Conservation (phyloP, 352 stramenopile genomes). For the Thraustochytrium striatum region DNA sequence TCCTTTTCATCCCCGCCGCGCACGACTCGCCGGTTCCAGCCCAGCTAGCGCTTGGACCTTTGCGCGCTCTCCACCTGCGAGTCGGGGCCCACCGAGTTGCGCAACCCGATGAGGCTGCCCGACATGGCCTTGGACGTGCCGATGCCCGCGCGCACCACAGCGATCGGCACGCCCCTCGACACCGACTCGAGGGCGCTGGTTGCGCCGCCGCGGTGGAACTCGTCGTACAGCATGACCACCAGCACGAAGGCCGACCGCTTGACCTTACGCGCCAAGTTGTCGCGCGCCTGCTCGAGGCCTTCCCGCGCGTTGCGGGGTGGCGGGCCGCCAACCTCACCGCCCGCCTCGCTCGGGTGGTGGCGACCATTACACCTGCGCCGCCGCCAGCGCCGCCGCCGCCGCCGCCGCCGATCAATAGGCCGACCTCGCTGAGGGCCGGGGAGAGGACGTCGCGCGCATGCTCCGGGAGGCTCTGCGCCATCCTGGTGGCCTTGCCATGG, state of each 20-base stretch:
- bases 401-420: no score
- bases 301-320: background rate
- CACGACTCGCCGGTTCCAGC: background rate
- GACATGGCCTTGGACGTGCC: constrained; percentile 27
- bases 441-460: constrained; percentile 32
- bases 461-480: constrained; percentile 23
- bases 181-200: constrained; percentile 28
- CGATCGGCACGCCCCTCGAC: constrained; percentile 23
- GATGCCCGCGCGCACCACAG: constrained; percentile 25
- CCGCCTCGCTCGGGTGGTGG: background rate
- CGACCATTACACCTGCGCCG: background rate
- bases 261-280: constrained; percentile 35
- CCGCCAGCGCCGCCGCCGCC: background rate
- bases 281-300: constrained; percentile 13
- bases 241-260: constrained; percentile 34
- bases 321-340: background rate
- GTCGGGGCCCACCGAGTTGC: constrained; percentile 21
- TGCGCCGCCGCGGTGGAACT: constrained; percentile 12
- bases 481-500: no score
- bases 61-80: background rate
- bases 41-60: constrained; percentile 24
- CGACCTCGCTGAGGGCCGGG: background rate
- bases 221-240: constrained; percentile 15
- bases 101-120: constrained; percentile 19
- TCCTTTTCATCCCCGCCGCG: no score